Conservation (phyloP, 164 flowering plant species). For the grape (Vitis vinifera) region DNA sequence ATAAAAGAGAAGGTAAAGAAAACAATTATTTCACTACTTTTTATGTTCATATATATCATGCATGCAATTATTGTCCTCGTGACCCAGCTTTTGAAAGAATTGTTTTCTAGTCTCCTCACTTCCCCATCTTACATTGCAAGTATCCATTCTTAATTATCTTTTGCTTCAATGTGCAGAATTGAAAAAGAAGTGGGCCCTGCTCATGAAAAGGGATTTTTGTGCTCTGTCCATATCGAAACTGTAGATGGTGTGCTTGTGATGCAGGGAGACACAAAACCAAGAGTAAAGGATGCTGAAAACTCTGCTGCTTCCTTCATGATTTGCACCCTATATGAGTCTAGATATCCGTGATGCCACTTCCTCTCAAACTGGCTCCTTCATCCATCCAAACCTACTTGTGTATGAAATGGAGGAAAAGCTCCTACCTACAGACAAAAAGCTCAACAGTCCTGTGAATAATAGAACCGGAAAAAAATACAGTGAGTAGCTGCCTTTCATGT, state of each 20-base stretch:
- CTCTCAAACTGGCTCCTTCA: neutral
- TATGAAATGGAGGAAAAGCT: neutral
- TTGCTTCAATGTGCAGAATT: constrained; percentile 36
- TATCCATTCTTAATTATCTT: neutral
- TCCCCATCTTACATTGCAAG: neutral
- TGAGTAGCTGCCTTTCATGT: too few relatives aligned
- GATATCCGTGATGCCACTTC: constrained; percentile 5
- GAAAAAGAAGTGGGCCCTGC: constrained; percentile 50
- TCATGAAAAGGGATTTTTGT: constrained; percentile 45
- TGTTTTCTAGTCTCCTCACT: neutral
- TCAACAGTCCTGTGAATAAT: too few relatives aligned
- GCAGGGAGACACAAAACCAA: constrained; percentile 38
- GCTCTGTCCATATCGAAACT: constrained; percentile 47
- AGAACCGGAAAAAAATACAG: too few relatives aligned
- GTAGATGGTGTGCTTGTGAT: constrained; percentile 16
- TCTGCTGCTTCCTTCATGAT: constrained; percentile 60
- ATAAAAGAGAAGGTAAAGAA: too few relatives aligned
- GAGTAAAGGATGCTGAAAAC: constrained; percentile 58
- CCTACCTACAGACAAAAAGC: too few relatives aligned
- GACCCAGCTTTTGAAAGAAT: too few relatives aligned
- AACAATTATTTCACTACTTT: too few relatives aligned
- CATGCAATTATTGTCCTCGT: too few relatives aligned
- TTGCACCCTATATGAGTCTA: constrained; percentile 20
- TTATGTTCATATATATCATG: too few relatives aligned
- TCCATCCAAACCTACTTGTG: neutral